phyloP scores from a whole-genome alignment of 169 alveolate genomes.

The Plasmodium relictum region DNA sequence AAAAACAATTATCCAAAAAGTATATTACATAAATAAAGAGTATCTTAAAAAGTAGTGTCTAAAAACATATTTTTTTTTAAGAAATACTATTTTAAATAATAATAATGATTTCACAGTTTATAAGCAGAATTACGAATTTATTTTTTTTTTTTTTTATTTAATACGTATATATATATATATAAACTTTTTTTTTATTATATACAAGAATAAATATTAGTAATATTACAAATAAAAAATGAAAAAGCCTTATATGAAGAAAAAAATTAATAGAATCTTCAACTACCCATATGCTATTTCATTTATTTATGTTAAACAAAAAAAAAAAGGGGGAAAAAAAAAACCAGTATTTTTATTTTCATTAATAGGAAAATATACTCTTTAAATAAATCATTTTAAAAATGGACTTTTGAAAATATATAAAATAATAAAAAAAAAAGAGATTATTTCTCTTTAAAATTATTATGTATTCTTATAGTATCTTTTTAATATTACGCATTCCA shows the following conservation, averaged over 20 bases:
- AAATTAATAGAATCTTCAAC: no score
- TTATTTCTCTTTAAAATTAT: neutral
- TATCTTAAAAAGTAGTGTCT: neutral
- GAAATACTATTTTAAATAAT: neutral
- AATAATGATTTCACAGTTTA: neutral
- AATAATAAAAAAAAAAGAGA: neutral
- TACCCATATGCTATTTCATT: no score
- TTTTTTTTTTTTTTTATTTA: neutral
- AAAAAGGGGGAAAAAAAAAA: neutral
- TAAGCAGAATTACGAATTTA: neutral
- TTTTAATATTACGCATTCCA: neutral
- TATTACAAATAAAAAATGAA: neutral
- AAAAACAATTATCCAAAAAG: no score
- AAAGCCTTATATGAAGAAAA: neutral
- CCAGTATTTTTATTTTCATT: neutral
- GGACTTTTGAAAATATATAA: neutral
- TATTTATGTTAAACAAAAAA: neutral
- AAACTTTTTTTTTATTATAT: neutral
- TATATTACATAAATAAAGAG: neutral
- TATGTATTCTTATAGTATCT: neutral
- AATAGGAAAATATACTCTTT: no score
- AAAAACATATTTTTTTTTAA: neutral
- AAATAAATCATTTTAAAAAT: no score
- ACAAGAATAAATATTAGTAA: neutral
- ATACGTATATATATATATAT: neutral